Percentiles rank a stretch among this genome's conserved stretches.
These are phyloP conservation scores for Metarhizium rileyi DNA, from an alignment of 2,329 filamentous ascomycete species.

Conservation along the genomic window DNA sequence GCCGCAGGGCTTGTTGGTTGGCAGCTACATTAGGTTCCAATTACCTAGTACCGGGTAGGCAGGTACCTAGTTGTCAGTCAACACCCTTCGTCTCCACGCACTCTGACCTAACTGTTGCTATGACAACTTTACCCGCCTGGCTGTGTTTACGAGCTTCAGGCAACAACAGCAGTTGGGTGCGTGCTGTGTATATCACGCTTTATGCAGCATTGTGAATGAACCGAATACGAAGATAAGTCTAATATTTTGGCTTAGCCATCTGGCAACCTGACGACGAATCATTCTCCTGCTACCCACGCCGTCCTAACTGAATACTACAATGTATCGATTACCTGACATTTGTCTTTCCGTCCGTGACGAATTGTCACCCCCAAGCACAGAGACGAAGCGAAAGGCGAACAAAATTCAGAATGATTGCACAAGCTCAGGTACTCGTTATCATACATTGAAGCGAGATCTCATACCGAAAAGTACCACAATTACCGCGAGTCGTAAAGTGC, in stretches of 20 bases:
- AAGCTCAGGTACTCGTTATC: background rate
- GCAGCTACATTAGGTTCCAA: no score
- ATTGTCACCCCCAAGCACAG: conserved; percentile 28
- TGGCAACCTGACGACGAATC: background rate
- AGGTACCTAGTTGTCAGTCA: no score
- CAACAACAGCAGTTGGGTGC: background rate
- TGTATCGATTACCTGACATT: conserved; percentile 21
- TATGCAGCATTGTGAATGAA: background rate
- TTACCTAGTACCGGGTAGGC: no score
- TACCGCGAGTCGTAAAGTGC: conserved; percentile 19
- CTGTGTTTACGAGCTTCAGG: background rate
- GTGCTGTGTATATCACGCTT: background rate
- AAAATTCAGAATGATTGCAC: conserved; percentile 10
- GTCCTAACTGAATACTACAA: conserved; percentile 5
- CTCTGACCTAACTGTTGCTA: background rate
- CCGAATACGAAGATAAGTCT: background rate
- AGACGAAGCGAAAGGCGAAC: conserved; percentile 14
- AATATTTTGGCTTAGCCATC: background rate
- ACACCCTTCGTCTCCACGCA: no score
- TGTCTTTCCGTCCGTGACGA: conserved; percentile 30
- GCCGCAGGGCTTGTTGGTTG: no score
- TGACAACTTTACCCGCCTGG: background rate
- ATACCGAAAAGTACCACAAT: conserved; percentile 16
- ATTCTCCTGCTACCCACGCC: background rate
- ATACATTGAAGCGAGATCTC: conserved; percentile 11